Evolutionary conservation across 1,139 yeast genomes (phyloP).

Genomic region (Hemisphaericaspora subhashii): DNA sequence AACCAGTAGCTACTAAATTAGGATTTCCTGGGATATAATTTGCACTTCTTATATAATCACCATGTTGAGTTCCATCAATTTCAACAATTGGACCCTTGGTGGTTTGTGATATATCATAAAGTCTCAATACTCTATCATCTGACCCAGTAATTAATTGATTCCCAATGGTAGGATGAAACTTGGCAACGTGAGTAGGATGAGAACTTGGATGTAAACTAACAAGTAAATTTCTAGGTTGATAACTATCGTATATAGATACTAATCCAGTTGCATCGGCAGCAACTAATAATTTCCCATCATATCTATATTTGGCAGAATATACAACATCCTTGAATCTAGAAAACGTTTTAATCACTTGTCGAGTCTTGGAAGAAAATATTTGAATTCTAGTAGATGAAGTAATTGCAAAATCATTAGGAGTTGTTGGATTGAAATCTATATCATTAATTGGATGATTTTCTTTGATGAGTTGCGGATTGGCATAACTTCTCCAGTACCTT

Average conservation of each 20-base stretch:
- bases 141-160: slow-evolving; percentile 83
- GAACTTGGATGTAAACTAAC: slow-evolving; percentile 79
- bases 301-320: slow-evolving; percentile 77
- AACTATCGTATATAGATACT: slow-evolving; percentile 80
- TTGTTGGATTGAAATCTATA: slow-evolving; percentile 79
- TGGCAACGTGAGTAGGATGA: slow-evolving; percentile 93
- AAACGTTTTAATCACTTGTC: slow-evolving; percentile 86
- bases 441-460: slow-evolving; percentile 92
- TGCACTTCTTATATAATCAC: slow-evolving; percentile 86
- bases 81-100: slow-evolving; percentile 60
- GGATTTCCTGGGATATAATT: slow-evolving; percentile 73
- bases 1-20: slow-evolving; percentile 84
- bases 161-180: slow-evolving; percentile 74
- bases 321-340: slow-evolving; percentile 92
- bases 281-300: slow-evolving; percentile 78
- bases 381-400: slow-evolving; percentile 91
- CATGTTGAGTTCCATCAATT: slow-evolving; percentile 65
- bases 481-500: slow-evolving; percentile 87
- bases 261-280: slow-evolving; percentile 91
- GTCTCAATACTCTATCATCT: slow-evolving; percentile 82
- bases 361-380: slow-evolving; percentile 85
- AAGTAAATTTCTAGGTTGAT: slow-evolving; percentile 73
- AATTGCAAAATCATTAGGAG: slow-evolving; percentile 92
- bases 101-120: slow-evolving; percentile 87
- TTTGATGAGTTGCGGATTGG: slow-evolving; percentile 83